These are phyloP conservation scores for Glycyrrhiza uralensis DNA, from an alignment of 306 rosid species.

Conservation along the genomic window DNA sequence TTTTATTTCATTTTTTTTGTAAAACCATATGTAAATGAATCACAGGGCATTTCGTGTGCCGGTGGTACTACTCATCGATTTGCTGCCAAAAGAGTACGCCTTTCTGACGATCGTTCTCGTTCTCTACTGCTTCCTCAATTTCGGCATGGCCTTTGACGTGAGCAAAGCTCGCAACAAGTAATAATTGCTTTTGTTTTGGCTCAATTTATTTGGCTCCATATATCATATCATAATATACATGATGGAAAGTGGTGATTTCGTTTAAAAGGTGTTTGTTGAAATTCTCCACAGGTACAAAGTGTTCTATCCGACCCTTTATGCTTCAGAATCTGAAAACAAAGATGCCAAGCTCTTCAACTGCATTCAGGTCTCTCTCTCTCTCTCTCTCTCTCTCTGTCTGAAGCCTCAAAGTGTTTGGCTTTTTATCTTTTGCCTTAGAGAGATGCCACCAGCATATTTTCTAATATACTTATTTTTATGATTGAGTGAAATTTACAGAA, in stretches of 20 bases:
- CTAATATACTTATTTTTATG: no score
- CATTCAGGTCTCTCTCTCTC: slow-evolving; percentile 48
- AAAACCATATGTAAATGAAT: no score
- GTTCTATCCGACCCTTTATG: slow-evolving; percentile 65
- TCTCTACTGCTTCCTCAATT: slow-evolving; percentile 59
- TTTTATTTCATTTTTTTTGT: no score
- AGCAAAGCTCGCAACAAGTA: slow-evolving; percentile 72
- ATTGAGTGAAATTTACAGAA: no score
- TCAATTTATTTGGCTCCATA: no score
- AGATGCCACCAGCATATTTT: no score
- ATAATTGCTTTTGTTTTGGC: not conserved
- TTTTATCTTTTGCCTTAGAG: no score
- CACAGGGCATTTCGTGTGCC: no score
- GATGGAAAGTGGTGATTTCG: not conserved
- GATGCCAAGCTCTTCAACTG: slow-evolving; percentile 80
- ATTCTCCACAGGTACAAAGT: slow-evolving; percentile 62
- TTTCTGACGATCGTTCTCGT: slow-evolving; percentile 62
- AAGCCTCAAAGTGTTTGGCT: not conserved
- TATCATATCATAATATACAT: not conserved
- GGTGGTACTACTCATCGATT: slow-evolving; percentile 32
- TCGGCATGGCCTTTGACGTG: slow-evolving; percentile 58
- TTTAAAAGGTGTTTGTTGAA: slow-evolving; percentile 28
- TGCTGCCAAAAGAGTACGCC: slow-evolving; percentile 68
- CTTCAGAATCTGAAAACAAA: slow-evolving; percentile 72
- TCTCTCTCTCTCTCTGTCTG: not conserved